Conservation (phyloP, 2,329 filamentous ascomycete species). For the Aspergillus sp. region DNA sequence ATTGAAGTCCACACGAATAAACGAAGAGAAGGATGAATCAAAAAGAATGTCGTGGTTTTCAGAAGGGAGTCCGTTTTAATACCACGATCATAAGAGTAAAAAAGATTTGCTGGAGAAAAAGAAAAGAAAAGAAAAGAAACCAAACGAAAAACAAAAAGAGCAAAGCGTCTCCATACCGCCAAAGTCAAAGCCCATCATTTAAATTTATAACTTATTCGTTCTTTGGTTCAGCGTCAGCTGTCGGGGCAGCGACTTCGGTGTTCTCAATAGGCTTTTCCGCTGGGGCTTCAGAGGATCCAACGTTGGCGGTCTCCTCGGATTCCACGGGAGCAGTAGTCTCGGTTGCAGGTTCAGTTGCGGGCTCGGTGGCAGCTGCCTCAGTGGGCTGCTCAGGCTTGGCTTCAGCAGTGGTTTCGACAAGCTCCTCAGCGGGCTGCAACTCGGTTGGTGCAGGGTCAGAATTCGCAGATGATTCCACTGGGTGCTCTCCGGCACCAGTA, state of each 20-base stretch:
- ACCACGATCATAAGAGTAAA: slow-evolving; percentile 1
- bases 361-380: background rate
- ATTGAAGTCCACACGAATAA: background rate
- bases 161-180: background rate
- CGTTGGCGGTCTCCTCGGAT: slow-evolving; percentile 3
- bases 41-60: background rate
- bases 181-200: background rate
- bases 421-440: background rate
- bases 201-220: slow-evolving; percentile 8
- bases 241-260: slow-evolving; percentile 15
- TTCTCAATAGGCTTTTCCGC: slow-evolving; percentile 44
- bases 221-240: slow-evolving; percentile 17
- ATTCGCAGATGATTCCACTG: too few relatives aligned
- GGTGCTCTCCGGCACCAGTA: too few relatives aligned
- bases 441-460: too few relatives aligned
- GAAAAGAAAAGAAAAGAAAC: background rate
- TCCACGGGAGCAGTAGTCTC: background rate
- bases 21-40: background rate
- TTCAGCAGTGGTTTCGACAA: background rate
- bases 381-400: slow-evolving; percentile 5
- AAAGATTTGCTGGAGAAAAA: background rate
- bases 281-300: slow-evolving; percentile 3
- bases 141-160: background rate
- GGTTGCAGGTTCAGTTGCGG: background rate
- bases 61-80: slow-evolving; percentile 1